Evolutionary conservation across 2,329 filamentous ascomycete species (phyloP).

Genomic region (Paradendryphiella salina): DNA sequence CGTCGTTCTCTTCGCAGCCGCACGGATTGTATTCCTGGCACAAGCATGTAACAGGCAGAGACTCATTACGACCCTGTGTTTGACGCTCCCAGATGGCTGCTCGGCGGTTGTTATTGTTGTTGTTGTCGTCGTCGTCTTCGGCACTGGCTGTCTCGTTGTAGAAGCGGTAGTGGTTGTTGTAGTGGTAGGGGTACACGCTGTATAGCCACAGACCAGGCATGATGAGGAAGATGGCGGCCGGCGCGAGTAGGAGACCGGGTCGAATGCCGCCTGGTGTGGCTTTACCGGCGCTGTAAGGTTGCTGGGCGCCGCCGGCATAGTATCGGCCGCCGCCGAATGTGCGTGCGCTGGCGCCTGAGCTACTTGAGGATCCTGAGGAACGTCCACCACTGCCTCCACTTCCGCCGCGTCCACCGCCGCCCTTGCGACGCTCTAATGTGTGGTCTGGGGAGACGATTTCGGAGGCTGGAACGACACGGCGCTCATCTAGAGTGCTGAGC

Average conservation of each 20-base stretch:
- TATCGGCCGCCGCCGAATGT: constrained; percentile 64
- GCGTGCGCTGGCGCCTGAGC: constrained; percentile 59
- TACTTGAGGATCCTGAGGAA: constrained; percentile 50
- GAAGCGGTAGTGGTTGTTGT: constrained; percentile 59
- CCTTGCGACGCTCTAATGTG: constrained; percentile 45
- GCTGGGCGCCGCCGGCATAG: constrained; percentile 64
- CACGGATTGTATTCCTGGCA: constrained; percentile 63
- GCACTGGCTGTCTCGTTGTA: constrained; percentile 51
- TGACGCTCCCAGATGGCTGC: constrained; percentile 9
- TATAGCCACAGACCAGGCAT: constrained; percentile 69
- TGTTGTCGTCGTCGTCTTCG: constrained; percentile 49
- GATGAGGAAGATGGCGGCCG: constrained; percentile 55
- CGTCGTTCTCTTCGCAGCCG: constrained; percentile 69
- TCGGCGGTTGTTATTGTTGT: constrained; percentile 3
- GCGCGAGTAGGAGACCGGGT: constrained; percentile 54
- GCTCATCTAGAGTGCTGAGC: constrained; percentile 27
- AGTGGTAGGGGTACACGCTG: constrained; percentile 65
- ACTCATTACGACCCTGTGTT: constrained; percentile 56
- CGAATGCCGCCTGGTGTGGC: constrained; percentile 59
- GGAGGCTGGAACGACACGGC: constrained; percentile 17
- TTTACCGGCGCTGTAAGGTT: neutral
- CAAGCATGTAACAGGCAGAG: constrained; percentile 62
- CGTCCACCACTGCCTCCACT: constrained; percentile 31
- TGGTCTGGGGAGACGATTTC: constrained; percentile 39
- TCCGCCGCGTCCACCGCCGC: constrained; percentile 43